Conservation (phyloP, 2,329 filamentous ascomycete species). For the Lachnellula occidentalis region DNA sequence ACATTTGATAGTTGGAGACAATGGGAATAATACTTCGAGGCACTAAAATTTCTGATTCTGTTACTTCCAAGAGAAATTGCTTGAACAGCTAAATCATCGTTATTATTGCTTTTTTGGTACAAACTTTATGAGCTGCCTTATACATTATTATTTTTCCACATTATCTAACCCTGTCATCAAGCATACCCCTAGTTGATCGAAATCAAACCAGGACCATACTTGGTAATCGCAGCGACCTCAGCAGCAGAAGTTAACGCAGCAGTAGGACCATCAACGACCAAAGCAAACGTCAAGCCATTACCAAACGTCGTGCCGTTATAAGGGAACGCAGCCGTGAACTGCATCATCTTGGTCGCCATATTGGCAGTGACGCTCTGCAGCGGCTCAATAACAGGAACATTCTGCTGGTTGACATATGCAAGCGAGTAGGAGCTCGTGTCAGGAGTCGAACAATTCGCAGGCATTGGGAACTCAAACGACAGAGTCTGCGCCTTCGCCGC, state of each 20-base stretch:
- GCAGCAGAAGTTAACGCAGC: conserved; percentile 33
- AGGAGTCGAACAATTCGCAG: conserved; percentile 26
- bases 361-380: conserved; percentile 36
- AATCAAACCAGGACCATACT: conserved; percentile 44
- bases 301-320: conserved; percentile 41
- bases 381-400: conserved; percentile 40
- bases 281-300: conserved; percentile 46
- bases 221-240: conserved; percentile 34
- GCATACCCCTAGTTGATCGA: conserved; percentile 35
- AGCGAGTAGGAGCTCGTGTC: conserved; percentile 36
- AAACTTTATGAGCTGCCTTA: no score
- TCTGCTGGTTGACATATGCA: conserved; percentile 47
- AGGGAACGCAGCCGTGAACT: conserved; percentile 47
- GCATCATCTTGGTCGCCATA: conserved; percentile 35
- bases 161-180: neutral
- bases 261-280: conserved; percentile 36
- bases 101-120: no score
- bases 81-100: no score
- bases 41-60: no score
- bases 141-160: neutral
- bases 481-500: conserved; percentile 27
- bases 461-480: conserved; percentile 42
- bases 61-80: no score
- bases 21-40: no score
- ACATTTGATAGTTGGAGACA: no score